Conservation (phyloP, 345 rosid genomes). For the Camelina neglecta region DNA sequence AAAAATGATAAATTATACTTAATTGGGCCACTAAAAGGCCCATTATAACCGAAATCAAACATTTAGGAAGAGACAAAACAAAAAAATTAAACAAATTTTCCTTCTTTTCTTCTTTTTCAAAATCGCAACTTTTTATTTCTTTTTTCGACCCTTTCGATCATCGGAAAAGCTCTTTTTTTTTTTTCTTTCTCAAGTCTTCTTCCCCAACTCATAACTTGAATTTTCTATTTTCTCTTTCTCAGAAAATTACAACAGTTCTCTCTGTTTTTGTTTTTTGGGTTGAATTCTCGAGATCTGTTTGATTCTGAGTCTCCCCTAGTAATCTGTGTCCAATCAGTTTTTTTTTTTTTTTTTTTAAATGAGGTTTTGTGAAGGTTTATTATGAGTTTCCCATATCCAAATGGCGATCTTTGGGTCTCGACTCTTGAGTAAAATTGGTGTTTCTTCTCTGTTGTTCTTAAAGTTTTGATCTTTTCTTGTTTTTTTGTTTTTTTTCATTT, state of each 20-base stretch:
- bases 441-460: slow-evolving; percentile 1
- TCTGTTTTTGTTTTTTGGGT: not conserved
- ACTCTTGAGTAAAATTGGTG: slow-evolving; percentile 23
- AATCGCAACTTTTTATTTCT: not conserved
- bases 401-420: slow-evolving; percentile 36
- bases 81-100: not conserved
- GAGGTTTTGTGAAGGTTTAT: slow-evolving; percentile 54
- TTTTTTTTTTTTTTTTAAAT: not conserved
- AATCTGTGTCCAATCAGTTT: slow-evolving; percentile 23
- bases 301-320: slow-evolving; percentile 10
- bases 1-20: not conserved
- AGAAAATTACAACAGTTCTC: not conserved
- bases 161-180: slow-evolving; percentile 40
- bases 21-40: not conserved
- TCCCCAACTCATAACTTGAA: not conserved
- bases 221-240: too few relatives aligned
- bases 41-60: not conserved
- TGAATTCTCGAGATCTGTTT: slow-evolving; percentile 31
- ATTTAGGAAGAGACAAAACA: not conserved
- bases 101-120: slow-evolving; percentile 18
- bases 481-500: not conserved
- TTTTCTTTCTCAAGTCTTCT: not conserved
- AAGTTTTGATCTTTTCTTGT: slow-evolving; percentile 13
- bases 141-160: slow-evolving; percentile 38
- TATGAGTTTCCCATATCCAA: slow-evolving; percentile 34